Evolutionary conservation across 176 grass and related monocot genomes (phyloP).

Genomic region (Guadua angustifolia): DNA sequence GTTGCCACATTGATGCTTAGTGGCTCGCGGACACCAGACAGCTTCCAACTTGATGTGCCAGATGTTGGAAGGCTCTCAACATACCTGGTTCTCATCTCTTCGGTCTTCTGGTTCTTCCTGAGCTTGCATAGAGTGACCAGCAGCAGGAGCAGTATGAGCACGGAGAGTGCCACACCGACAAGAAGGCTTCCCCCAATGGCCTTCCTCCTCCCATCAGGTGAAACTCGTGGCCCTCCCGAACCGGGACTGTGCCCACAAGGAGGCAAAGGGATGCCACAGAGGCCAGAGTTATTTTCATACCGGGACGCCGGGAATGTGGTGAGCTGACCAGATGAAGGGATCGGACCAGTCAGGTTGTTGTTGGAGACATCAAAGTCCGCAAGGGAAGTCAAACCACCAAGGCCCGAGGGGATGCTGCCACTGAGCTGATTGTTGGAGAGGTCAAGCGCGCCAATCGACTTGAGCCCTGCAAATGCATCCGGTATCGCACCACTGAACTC

Average conservation of each 20-base stretch:
- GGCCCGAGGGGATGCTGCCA: conserved; percentile 62
- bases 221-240: background rate
- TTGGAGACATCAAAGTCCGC: conserved; percentile 86
- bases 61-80: conserved; percentile 78
- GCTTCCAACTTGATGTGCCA: conserved; percentile 77
- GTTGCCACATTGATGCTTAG: conserved; percentile 96
- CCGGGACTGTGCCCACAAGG: conserved; percentile 47
- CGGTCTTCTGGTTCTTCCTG: conserved; percentile 64
- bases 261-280: conserved; percentile 85
- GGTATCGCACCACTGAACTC: conserved; percentile 66
- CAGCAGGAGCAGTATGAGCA: conserved; percentile 63
- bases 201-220: conserved; percentile 48
- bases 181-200: conserved; percentile 65
- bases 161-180: conserved; percentile 62
- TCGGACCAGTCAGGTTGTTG: conserved; percentile 78
- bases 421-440: conserved; percentile 83
- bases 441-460: conserved; percentile 64
- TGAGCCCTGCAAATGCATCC: conserved; percentile 56
- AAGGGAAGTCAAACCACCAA: conserved; percentile 59
- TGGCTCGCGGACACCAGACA: conserved; percentile 71
- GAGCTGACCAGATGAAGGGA: conserved; percentile 80
- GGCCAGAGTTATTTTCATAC: conserved; percentile 76
- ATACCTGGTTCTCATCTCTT: conserved; percentile 57
- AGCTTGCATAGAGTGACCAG: conserved; percentile 72
- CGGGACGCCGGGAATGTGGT: conserved; percentile 66